Conservation (phyloP, 495 filamentous ascomycete species). For the Aspergillus nanangensis region DNA sequence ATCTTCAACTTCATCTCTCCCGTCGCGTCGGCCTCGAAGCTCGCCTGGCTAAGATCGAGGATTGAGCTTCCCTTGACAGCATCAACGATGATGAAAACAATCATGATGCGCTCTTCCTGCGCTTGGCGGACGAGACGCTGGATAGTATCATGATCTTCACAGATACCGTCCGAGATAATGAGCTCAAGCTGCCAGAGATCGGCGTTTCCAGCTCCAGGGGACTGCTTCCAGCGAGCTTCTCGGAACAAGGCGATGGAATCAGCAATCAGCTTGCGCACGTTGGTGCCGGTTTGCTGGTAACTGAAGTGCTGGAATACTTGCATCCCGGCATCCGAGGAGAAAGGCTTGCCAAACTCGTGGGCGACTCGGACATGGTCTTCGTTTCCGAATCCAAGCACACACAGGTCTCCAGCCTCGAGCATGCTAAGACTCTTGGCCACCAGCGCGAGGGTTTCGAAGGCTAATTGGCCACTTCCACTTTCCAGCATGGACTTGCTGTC, state of each 20-base stretch:
- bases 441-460: conserved; percentile 88
- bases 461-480: conserved; percentile 61
- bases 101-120: conserved; percentile 91
- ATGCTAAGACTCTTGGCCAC: conserved; percentile 79
- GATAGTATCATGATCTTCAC: conserved; percentile 82
- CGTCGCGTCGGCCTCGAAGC: conserved; percentile 60
- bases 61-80: conserved; percentile 65
- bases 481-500: conserved; percentile 92
- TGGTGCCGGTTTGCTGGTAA: conserved; percentile 79
- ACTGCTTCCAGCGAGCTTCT: conserved; percentile 59
- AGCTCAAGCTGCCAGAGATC: conserved; percentile 97
- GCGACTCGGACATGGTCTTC: conserved; percentile 75
- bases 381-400: conserved; percentile 80
- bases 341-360: conserved; percentile 80
- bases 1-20: conserved; percentile 69
- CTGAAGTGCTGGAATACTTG: conserved; percentile 78
- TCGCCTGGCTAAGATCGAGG: conserved; percentile 74
- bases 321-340: conserved; percentile 77
- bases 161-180: conserved; percentile 89
- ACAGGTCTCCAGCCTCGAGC: conserved; percentile 89
- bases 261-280: conserved; percentile 73
- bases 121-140: conserved; percentile 77
- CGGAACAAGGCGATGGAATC: conserved; percentile 78
- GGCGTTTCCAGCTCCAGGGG: conserved; percentile 48
- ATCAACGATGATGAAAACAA: conserved; percentile 96